phyloP scores from a whole-genome alignment of 306 rosid species.

The Quercus bicolor region DNA sequence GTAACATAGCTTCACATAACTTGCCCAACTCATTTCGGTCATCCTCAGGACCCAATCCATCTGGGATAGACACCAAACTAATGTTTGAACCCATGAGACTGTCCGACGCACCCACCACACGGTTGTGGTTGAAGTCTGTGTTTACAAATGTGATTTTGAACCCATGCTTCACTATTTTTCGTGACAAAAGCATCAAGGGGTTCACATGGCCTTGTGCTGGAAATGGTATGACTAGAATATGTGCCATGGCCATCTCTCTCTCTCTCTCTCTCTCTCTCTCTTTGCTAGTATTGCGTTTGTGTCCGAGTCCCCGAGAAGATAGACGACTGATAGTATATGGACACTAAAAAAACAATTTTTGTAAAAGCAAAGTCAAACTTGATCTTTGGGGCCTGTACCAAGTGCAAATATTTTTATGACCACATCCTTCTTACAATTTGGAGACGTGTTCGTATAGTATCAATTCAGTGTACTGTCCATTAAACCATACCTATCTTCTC shows the following conservation, averaged over 20 bases:
- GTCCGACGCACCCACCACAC: conserved; percentile 1
- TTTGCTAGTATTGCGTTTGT: too few species aligned
- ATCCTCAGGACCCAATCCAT: conserved; percentile 35
- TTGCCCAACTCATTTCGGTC: conserved; percentile 22
- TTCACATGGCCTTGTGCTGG: conserved; percentile 49
- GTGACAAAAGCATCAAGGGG: conserved; percentile 35
- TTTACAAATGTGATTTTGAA: conserved; percentile 47
- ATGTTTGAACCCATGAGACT: neutral
- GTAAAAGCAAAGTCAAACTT: too few species aligned
- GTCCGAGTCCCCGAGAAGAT: neutral
- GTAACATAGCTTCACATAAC: neutral
- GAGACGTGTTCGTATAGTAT: too few species aligned
- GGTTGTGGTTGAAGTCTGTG: conserved; percentile 31
- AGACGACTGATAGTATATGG: neutral
- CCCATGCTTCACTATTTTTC: conserved; percentile 24
- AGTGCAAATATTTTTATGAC: too few species aligned
- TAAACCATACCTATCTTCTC: too few species aligned
- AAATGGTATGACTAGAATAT: conserved; percentile 32
- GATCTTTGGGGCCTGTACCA: too few species aligned
- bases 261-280: neutral
- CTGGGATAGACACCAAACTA: conserved; percentile 24
- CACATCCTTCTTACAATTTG: too few species aligned
- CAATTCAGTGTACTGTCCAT: too few species aligned
- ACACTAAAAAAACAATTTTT: too few species aligned
- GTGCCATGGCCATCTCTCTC: conserved; percentile 28